Evolutionary conservation across 768 basidiomycete genomes (phyloP), one percentile per base, ranked within the genome.

Genomic region (Lactarius tabidus): DNA sequence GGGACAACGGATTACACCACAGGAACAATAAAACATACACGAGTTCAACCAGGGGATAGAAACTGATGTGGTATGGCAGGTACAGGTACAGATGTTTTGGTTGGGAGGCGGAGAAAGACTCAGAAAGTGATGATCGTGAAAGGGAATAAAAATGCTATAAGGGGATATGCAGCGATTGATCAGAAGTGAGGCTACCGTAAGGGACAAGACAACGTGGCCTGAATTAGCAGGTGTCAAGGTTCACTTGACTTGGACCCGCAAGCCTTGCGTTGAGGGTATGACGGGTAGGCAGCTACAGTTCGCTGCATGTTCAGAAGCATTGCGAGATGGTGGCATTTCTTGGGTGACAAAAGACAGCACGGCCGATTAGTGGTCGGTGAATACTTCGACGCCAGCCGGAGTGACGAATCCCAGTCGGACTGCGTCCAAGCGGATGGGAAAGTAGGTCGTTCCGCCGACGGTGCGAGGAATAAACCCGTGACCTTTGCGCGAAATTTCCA

Each of bases 371-470:
- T 43, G 5, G 17, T 20, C 28, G 6, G 38, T 38, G 41, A 66
- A 66, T 5, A 66, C 60, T 39, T 66, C 38, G 28, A 66, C 60
- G 20, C 65, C 65, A 7, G 20, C 36, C 18, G 45, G 65, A 9
- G 65, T 66, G 20, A 66, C 51, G 52, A 54, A 66, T 53, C 65
- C 65, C 31, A 62, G 7, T 36, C 51, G 60, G 4, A 31, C 33
- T 1, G n/a, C 20, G 31, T 39, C 65, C 20, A 66, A 35, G 31
- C 51, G 65, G 56, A 66, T 62, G 2, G 65, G 65, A 17, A 66
- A 66, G 51, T 66, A 66, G 0, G 65, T 66, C 18, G 65, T 66
- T 57, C 65, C 65, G 17, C 65, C 65, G 31, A 66, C 28, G 6
- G 18, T 53, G 10, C 60, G 60, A 29, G 65, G 60, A 23, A n/a